Base-by-base conservation (phyloP, 2,329 filamentous ascomycete species). In the Chaetothyriales sp. region DNA sequence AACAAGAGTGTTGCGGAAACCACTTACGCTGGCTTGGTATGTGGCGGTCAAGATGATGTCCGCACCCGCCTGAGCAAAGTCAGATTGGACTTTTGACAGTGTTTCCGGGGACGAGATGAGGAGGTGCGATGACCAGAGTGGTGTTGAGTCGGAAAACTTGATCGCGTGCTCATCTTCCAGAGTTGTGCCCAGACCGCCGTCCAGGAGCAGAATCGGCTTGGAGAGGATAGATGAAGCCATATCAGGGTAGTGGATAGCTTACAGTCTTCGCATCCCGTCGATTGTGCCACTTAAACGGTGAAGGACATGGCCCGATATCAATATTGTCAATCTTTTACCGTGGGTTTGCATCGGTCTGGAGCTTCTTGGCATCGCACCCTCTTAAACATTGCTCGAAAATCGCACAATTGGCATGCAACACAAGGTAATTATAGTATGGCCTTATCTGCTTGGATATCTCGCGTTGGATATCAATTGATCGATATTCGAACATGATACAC, bases 111-210 rank as follows among this genome's bases (percentile, higher is more conserved):
- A 70, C 37, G 73, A 69, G 50, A 83, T 61, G n/a, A 85, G 73
- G 5, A 84, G 71, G 60, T 85, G 76, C 0, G 80, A 81, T 0
- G 82, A 83, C 82, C 82, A 85, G 43, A 85, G 73, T 0, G 82
- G 82, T 7, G 73, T 77, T 9, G 66, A 69, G 25, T 68, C 64
- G 49, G 69, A 66, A 63, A 85, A 85, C 13, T 63, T 68, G 54
- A 77, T 61, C 51, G 66, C 65, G 63, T 82, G 77, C 29, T 58
- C 54, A 54, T 80, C 75, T 61, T 82, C 75, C 2, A 85, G 77
- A 0, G 80, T 78, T 2, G 82, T 85, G 33, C 82, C 82, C 19
- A 85, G 73, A 6, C 82, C 82, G 50, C 82, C 82, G 62, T 85
- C 82, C 43, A 85, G 73, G 47, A 85, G 67, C 55, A 73, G 65